Evolutionary conservation across 1,139 yeast species (phyloP), one percentile per base, ranked within the genome.

Genomic region (Yamadazyma siamensis): DNA sequence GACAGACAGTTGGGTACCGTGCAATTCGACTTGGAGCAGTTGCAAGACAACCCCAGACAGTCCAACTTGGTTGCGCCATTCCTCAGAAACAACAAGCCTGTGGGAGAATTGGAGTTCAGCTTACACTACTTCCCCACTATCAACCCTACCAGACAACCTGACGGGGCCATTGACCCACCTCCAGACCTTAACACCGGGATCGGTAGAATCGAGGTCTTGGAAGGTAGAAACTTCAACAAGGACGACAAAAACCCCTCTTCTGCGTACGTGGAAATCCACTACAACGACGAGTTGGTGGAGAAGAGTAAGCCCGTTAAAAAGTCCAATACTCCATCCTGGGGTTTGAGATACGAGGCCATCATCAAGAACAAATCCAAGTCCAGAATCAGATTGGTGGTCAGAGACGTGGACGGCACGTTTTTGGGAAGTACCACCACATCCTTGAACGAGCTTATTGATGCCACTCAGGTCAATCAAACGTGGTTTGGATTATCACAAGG

Each of bases 111-210:
- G 28, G 61, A 59, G 12, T 86, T 78, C 53, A 88, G 84, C 38
- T 67, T 85, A 46, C 76, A 78, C 41, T 85, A 75, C 63, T 78
- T 80, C 71, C 94, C 94, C 28, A 81, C 91, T 13, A 61, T 88
- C 41, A 87, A 82, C 54, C 81, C 94, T 21, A 71, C 75, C 34
- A 72, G 71, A 43, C 73, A 80, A 45, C 88, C 86, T 3, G 95
- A 87, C 58, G 97, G 96, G 33, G 83, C 94, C 7, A 66, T 73
- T 29, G 81, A 77, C 44, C 89, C 95, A 28, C 88, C 95, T 27
- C 96, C 95, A 31, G 96, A 88, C 45, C 76, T 87, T 56, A 88
- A 87, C 58, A 86, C 96, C 13, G 98, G 98, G 69, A 81, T 91
- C 47, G 78, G 83, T 16, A 74, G 80, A 49, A 56, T 83, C 36